These are phyloP conservation scores for Aspergillus panamensis DNA, from an alignment of 495 filamentous ascomycete species.

Conservation along the genomic window DNA sequence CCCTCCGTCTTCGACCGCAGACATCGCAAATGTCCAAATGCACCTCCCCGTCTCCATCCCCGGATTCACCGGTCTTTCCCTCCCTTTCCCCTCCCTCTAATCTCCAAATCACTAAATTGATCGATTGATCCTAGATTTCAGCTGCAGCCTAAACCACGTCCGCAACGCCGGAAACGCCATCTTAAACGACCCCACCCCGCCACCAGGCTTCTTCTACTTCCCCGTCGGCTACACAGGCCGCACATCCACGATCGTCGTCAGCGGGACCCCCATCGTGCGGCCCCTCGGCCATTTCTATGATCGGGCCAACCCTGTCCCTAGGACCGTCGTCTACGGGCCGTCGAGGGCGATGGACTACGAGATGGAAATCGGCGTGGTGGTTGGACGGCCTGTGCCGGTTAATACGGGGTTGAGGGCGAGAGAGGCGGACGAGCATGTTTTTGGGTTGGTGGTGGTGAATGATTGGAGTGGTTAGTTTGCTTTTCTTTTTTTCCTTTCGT, in stretches of 20 bases:
- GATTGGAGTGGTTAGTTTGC: conserved; percentile 85
- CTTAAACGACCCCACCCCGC: conserved; percentile 34
- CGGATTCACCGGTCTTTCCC: conserved; percentile 54
- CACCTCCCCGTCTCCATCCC: conserved; percentile 76
- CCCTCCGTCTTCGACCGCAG: conserved; percentile 45
- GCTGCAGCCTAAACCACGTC: conserved; percentile 42
- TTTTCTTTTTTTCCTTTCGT: conserved; percentile 35
- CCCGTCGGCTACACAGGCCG: conserved; percentile 65
- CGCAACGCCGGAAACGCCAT: conserved; percentile 31
- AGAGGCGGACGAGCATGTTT: conserved; percentile 68
- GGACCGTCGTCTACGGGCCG: conserved; percentile 47
- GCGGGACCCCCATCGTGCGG: conserved; percentile 64
- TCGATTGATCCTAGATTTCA: conserved; percentile 60
- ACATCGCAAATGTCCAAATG: conserved; percentile 56
- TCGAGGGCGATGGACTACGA: conserved; percentile 71
- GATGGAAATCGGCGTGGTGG: conserved; percentile 74
- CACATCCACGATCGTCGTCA: conserved; percentile 66
- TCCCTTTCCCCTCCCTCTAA: background rate
- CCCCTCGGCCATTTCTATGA: conserved; percentile 71
- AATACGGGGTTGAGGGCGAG: conserved; percentile 23
- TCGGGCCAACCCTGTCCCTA: conserved; percentile 14
- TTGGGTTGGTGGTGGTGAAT: conserved; percentile 81
- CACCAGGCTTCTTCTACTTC: conserved; percentile 34
- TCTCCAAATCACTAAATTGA: background rate
- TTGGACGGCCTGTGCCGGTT: conserved; percentile 44